Evolutionary conservation across 371 early-diverging fungal species (phyloP), one percentile per base, ranked within the genome.

Genomic region (Mortierella sp.): DNA sequence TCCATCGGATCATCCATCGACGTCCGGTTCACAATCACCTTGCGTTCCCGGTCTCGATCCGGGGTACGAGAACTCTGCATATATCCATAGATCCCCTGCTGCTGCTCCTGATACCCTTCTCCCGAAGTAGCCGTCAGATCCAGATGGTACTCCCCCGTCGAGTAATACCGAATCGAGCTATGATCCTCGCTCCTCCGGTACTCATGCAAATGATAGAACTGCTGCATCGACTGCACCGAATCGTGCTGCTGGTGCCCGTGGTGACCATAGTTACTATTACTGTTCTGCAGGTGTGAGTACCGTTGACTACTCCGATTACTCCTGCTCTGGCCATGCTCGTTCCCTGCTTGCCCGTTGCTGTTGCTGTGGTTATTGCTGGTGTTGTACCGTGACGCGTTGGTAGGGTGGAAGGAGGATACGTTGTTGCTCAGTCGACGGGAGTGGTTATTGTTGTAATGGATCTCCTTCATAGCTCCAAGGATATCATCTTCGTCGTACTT

Each of bases 141-240:
- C n/a, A 35, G 18, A 44, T 71, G 48, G 49, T 27, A 56, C 21
- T 49, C 74, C 4, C 55, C 38, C n/a, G 75, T 18, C 24, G 71
- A 46, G 27, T 78, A 49, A n/a, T 72, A 32, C 56, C 46, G 56
- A 4, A 68, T 27, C 10, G 55, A 18, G 21, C 12, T 55, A 1
- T 55, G 46, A 21, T 65, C 71, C 14, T 83, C 76, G 2, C 44
- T 35, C 2, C 54, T 35, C 24, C 68, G 60, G 58, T 63, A 51
- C 14, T 24, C 24, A 21, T 80, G 75, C 11, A 38, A 54, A 55
- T 78, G 54, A 29, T 84, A 78, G 54, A 80, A 80, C 75, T 84
- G 84, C 55, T 84, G 81, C 76, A 84, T 84, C 21, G 84, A 84
- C 27, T 48, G 71, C n/a, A 81, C 84, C 56, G 81, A 81, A 14